Evolutionary conservation across 495 filamentous ascomycete genomes (phyloP).

Genomic region (Trypethelium eluteriae): DNA sequence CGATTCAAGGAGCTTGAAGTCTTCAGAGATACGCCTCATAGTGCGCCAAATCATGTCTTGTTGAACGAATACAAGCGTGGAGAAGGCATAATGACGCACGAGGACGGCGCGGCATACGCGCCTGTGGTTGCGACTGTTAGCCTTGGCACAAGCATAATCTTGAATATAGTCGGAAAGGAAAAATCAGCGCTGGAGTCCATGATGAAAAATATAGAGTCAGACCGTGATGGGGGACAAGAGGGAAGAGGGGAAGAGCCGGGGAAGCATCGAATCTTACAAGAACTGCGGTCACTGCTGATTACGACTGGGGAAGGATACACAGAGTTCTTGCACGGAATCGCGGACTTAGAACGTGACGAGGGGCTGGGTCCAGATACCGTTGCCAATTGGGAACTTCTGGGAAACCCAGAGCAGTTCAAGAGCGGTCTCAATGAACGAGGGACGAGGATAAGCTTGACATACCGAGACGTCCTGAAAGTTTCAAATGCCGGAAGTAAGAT

Average conservation of each 20-base stretch:
- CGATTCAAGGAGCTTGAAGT: constrained; percentile 55
- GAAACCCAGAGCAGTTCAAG: constrained; percentile 49
- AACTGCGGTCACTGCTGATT: constrained; percentile 51
- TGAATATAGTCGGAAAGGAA: constrained; percentile 66
- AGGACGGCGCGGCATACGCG: constrained; percentile 82
- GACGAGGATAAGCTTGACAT: constrained; percentile 79
- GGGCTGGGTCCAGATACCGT: constrained; percentile 46
- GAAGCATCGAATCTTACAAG: constrained; percentile 69
- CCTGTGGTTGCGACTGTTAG: constrained; percentile 86
- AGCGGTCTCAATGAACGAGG: constrained; percentile 52
- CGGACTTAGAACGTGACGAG: constrained; percentile 31
- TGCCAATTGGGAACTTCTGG: constrained; percentile 76
- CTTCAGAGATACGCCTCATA: constrained; percentile 65
- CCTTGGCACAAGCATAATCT: constrained; percentile 65
- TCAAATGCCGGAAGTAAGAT: constrained; percentile 24
- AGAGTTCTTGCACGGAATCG: constrained; percentile 37
- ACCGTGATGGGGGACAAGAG: constrained; percentile 26
- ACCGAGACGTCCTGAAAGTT: constrained; percentile 85
- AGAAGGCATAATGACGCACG: constrained; percentile 93
- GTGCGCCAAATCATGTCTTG: constrained; percentile 78
- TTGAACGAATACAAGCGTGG: constrained; percentile 86
- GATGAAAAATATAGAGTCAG: constrained; percentile 49
- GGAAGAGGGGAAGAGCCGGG: constrained; percentile 24
- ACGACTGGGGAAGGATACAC: constrained; percentile 33
- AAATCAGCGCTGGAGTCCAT: constrained; percentile 34